Evolutionary conservation across 768 basidiomycete species (phyloP), one percentile per base, ranked within the genome.

Genomic region (Ramaria sp.): DNA sequence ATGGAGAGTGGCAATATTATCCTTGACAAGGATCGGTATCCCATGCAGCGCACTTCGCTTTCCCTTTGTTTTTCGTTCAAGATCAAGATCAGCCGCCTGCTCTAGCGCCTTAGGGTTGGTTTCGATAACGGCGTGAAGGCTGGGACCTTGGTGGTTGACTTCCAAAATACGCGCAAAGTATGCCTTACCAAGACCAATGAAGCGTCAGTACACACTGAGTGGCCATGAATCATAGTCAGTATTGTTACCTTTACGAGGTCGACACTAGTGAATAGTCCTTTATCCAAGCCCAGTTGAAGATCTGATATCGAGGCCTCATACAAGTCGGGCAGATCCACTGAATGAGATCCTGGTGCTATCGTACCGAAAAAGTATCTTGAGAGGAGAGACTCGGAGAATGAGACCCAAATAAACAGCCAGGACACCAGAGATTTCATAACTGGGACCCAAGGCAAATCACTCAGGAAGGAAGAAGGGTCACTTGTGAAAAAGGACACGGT

Each of bases 121-220:
- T 56, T 73, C 68, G 18, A 74, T 63, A 15, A 74, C 67, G 1
- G 73, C 73, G 16, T 66, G 70, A 16, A 73, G 54, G 1, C 27
- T 56, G 3, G 72, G 65, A 1, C 71, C 71, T 39, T 69, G 56
- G 12, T 67, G 53, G 59, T 74, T 74, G 16, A 74, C 73, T 63
- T 74, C 73, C n/a, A 69, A 65, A 42, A 74, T 74, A 10, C 73
- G 66, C 15, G 67, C 63, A 45, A 73, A 62, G 55, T 74, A 74
- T 0, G 73, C 70, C 71, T 73, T 48, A 18, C n/a, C 36, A 7
- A 37, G 36, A 37, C 7, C 36, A 7, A 37, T 37, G 36, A 16
- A 16, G 16, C 16, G 36, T 8, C 16, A n/a, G 36, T 37, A 37
- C 36, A 37, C 7, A 42, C n/a, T n/a, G 42, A 28, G 20, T 22